A percentile compares a stretch with the other conserved stretches of the same genome.
These are phyloP conservation scores for slime mould (Dictyostelium discoideum) DNA, from an alignment of 78 protist genomes.

Conservation along the genomic window dicty_2.7 NC_007091.3:3924001-3924500, in stretches of 20 bases:
- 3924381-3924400: not conserved
- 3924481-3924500: not conserved
- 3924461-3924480: not conserved
- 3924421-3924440: not conserved
- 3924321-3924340: not conserved
- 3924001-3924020: not conserved
- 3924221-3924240: not conserved
- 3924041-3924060: not conserved
- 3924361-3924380: conserved; percentile 8
- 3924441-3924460: not conserved
- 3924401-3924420: not conserved
- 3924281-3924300: not conserved
- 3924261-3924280: not conserved
- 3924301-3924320: not conserved
- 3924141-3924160: not conserved
- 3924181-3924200: not conserved
- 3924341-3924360: not conserved
- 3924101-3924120: not conserved
- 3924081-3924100: not conserved
- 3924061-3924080: not conserved
- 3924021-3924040: not conserved
- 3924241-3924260: not conserved
- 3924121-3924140: not conserved
- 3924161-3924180: not conserved
- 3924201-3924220: not conserved